Base-by-base conservation (phyloP, 2,329 filamentous ascomycete species). In the Plectosphaerella sp. region DNA sequence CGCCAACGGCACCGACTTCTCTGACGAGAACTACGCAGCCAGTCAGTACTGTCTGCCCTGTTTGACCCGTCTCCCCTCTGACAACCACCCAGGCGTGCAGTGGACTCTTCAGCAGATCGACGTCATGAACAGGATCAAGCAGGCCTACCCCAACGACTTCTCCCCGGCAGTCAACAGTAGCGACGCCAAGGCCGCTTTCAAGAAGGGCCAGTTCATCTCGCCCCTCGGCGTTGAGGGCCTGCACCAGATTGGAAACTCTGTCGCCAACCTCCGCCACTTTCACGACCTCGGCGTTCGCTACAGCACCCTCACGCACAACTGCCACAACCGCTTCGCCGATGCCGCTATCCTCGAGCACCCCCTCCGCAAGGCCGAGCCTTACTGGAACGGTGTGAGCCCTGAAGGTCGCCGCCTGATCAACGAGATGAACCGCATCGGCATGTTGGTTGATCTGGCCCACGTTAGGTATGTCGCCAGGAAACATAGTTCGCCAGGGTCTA, bases 351-450 rank as follows among this genome's bases (percentile, higher is more conserved):
- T 77, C 59, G 75, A 87, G 55, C 66, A 72, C 28, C 78, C 80
- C 1, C 59, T 74, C 14, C 64, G 71, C 59, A 69, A 73, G 67
- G 75, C 81, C 54, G 67, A 79, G 49, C 82, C 87, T 0, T 72
- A 79, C 52, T 89, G 86, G 82, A 73, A 79, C 49, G 93, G 93
- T 2, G 76, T 97, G 2, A 93, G 87, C 54, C 73, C 78, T 1
- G 77, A 78, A 1, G 93, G 93, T 5, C 79, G 82, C 49, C 66
- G 76, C 12, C 71, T 97, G 1, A 76, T 97, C 45, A 76, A 76
- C 36, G 93, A 97, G 73, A 97, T 97, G 92, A 97, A 97, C 67
- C 82, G 93, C 3, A 75, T 97, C 2, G 93, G 93, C 24, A 91
- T 97, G 86, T 84, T 97, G n/a, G 88, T 97, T 41, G 93, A 97